Conservation (phyloP, 2,329 filamentous ascomycete species). For the Emydomyces testavorans region DNA sequence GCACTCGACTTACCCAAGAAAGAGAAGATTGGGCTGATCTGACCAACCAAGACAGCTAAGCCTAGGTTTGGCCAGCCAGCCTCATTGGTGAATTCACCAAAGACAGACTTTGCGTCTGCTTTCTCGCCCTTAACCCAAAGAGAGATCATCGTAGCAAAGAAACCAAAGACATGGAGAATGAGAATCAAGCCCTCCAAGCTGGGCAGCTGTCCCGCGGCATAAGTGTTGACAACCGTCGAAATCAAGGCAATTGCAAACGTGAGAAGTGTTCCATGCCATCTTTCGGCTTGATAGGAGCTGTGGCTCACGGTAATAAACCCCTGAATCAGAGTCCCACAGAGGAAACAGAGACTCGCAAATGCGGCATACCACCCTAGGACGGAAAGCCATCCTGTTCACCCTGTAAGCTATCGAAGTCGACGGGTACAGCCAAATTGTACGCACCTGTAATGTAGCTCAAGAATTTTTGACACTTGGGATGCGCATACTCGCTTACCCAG, state of each 20-base stretch:
- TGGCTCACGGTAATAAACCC: slow-evolving; percentile 31
- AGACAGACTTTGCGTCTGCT: slow-evolving; percentile 34
- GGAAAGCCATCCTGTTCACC: slow-evolving; percentile 29
- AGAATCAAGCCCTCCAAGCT: slow-evolving; percentile 40
- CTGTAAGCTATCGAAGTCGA: not conserved
- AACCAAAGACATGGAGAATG: slow-evolving; percentile 42
- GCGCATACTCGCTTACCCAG: slow-evolving; percentile 31
- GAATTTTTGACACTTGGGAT: slow-evolving; percentile 30
- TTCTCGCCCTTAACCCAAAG: slow-evolving; percentile 35
- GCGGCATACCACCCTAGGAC: slow-evolving; percentile 36
- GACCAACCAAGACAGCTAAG: slow-evolving; percentile 33
- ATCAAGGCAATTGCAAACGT: slow-evolving; percentile 36
- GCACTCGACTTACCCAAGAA: slow-evolving; percentile 25
- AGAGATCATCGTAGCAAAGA: slow-evolving; percentile 42
- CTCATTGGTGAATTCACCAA: slow-evolving; percentile 39
- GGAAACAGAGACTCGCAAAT: slow-evolving; percentile 29
- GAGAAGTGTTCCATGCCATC: slow-evolving; percentile 42
- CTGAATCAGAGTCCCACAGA: slow-evolving; percentile 28
- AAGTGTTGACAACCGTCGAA: slow-evolving; percentile 35
- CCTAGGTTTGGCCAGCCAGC: slow-evolving; percentile 37
- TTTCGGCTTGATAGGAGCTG: slow-evolving; percentile 26
- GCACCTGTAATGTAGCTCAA: slow-evolving; percentile 38
- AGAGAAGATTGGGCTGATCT: slow-evolving; percentile 27
- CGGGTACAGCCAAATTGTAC: not conserved
- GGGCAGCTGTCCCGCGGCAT: slow-evolving; percentile 35